A percentile compares a stretch with the other conserved stretches of the same genome.
Evolutionary conservation across 2,329 filamentous ascomycete genomes (phyloP).

Genomic region (Xylaria sp.): DNA sequence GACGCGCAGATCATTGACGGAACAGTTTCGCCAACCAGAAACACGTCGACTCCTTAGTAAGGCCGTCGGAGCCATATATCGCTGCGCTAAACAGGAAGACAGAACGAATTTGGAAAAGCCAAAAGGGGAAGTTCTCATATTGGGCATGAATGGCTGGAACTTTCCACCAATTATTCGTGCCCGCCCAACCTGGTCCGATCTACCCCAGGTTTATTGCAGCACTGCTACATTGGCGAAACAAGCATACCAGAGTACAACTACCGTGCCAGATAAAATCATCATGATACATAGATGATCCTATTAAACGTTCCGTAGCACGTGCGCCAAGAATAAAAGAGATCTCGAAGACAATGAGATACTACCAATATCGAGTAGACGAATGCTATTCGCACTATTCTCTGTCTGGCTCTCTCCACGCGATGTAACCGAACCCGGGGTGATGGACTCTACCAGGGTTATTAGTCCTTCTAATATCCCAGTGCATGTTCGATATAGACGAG

Average conservation of each 20-base stretch:
- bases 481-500: not conserved
- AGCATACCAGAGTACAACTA: not conserved
- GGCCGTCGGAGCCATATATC: conserved; percentile 1
- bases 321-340: not conserved
- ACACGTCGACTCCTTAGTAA: conserved; percentile 3
- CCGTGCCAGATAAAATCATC: not conserved
- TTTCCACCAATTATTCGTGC: conserved; percentile 35
- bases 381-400: not conserved
- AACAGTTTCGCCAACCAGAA: conserved; percentile 11
- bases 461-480: not conserved
- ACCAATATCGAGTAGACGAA: not conserved
- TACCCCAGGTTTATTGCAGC: not conserved
- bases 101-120: conserved; percentile 10
- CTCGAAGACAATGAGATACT: not conserved
- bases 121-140: conserved; percentile 23
- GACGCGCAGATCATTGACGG: conserved; percentile 20
- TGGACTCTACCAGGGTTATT: not conserved
- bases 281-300: not conserved
- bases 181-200: not conserved
- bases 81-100: not conserved
- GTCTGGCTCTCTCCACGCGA: not conserved
- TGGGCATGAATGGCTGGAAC: conserved; percentile 9
- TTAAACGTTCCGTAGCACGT: not conserved
- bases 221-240: not conserved
- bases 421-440: not conserved